Percentiles rank a stretch among this genome's conserved stretches.
Evolutionary conservation across 2,329 filamentous ascomycete species (phyloP).

Genomic region (Scopulariopsis brevicaulis): DNA sequence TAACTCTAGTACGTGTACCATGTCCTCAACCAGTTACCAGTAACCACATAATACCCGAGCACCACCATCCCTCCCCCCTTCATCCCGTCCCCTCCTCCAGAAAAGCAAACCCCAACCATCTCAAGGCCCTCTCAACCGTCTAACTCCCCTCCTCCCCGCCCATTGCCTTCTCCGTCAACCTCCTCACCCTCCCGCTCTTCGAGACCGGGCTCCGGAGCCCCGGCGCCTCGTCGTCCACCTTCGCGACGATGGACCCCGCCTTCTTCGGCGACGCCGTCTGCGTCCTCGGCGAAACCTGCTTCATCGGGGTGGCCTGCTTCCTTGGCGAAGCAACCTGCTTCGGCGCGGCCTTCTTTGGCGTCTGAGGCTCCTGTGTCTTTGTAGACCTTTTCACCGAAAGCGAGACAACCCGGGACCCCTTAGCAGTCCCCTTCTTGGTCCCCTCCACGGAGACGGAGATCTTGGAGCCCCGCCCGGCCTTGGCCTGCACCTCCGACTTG

Average conservation of each 20-base stretch:
- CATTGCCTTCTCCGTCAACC: slow-evolving; percentile 4
- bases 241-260: slow-evolving; percentile 8
- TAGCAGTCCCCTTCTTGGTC: not conserved
- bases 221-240: not conserved
- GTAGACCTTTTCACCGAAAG: not conserved
- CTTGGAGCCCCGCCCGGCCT: not conserved
- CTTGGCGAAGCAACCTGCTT: not conserved
- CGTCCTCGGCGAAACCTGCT: not conserved
- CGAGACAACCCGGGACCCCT: slow-evolving; percentile 19
- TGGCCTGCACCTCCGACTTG: slow-evolving; percentile 1
- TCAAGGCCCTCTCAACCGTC: not conserved
- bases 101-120: not conserved
- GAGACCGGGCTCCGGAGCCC: slow-evolving; percentile 3
- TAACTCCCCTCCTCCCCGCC: not conserved
- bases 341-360: no score
- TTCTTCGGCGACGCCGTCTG: not conserved
- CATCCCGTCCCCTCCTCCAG: not conserved
- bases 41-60: no score
- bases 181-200: slow-evolving; percentile 3
- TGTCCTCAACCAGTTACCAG: no score
- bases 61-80: not conserved
- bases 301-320: not conserved
- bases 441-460: not conserved
- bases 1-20: no score
- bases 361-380: not conserved